These are phyloP conservation scores for Lupinus albus DNA, from an alignment of 306 rosid species.

Conservation along the genomic window DNA sequence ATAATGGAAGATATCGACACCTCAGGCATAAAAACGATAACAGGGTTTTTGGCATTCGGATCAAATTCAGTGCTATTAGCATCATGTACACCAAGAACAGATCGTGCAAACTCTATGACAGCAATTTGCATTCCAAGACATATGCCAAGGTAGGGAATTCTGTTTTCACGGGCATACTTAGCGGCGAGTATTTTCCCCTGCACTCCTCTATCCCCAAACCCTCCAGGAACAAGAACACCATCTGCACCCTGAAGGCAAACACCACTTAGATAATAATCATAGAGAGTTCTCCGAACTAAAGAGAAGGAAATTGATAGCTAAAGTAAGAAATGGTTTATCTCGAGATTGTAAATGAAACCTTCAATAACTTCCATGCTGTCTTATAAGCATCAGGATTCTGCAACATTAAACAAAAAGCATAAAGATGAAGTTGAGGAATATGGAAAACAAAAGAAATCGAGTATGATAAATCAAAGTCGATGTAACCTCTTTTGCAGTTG, in stretches of 20 bases:
- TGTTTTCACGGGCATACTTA: constrained; percentile 82
- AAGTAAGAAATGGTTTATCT: constrained; percentile 19
- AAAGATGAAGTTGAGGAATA: constrained; percentile 5
- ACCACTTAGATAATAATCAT: constrained; percentile 14
- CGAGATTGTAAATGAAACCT: constrained; percentile 49
- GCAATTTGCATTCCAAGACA: constrained; percentile 96
- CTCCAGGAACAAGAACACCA: constrained; percentile 92
- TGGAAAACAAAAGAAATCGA: neutral
- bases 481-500: constrained; percentile 61
- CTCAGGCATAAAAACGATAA: constrained; percentile 95
- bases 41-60: constrained; percentile 68
- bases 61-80: constrained; percentile 91
- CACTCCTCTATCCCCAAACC: constrained; percentile 93
- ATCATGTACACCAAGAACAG: constrained; percentile 75
- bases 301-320: neutral
- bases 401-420: constrained; percentile 40
- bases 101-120: constrained; percentile 82
- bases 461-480: constrained; percentile 29
- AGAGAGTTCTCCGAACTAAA: neutral
- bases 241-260: constrained; percentile 79
- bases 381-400: constrained; percentile 71
- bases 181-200: constrained; percentile 88
- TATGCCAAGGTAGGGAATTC: constrained; percentile 86
- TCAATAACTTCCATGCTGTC: constrained; percentile 80
- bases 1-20: constrained; percentile 46